Evolutionary conservation across 768 basidiomycete species (phyloP).

Genomic region (Sistotremastrum niveocremeum): DNA sequence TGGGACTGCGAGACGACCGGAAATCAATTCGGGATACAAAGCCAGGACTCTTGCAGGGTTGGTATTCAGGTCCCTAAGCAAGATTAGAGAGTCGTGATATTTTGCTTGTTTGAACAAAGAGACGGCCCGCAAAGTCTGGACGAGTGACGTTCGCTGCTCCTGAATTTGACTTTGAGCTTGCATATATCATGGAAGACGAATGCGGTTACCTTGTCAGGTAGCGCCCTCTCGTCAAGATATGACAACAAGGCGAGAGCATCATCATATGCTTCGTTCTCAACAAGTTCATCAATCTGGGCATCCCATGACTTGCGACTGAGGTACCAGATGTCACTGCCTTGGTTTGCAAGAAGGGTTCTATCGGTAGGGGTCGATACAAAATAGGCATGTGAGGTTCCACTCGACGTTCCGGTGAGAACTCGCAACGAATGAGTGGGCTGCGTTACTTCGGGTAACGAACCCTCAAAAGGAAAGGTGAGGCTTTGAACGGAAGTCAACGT

Average conservation of each 20-base stretch:
- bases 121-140: conserved; percentile 68
- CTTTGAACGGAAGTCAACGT: conserved; percentile 49
- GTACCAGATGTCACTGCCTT: conserved; percentile 73
- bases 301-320: conserved; percentile 61
- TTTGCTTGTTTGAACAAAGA: conserved; percentile 54
- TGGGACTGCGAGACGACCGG: conserved; percentile 63
- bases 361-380: conserved; percentile 66
- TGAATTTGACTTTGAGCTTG: conserved; percentile 12
- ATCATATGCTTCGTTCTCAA: conserved; percentile 48
- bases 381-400: too few relatives aligned
- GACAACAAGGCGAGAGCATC: conserved; percentile 76
- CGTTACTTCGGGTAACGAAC: conserved; percentile 7
- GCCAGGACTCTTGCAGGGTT: conserved; percentile 92
- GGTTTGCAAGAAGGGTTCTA: conserved; percentile 41
- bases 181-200: not conserved
- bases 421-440: conserved; percentile 4
- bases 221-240: conserved; percentile 40
- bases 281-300: conserved; percentile 76
- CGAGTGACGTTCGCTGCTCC: conserved; percentile 41
- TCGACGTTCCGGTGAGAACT: too few relatives aligned
- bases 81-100: conserved; percentile 72
- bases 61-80: conserved; percentile 76
- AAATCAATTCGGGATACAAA: conserved; percentile 68
- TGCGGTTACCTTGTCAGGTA: conserved; percentile 48
- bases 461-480: conserved; percentile 46